Conservation (phyloP, 495 filamentous ascomycete genomes). For the Lineolata rhizophorae region DNA sequence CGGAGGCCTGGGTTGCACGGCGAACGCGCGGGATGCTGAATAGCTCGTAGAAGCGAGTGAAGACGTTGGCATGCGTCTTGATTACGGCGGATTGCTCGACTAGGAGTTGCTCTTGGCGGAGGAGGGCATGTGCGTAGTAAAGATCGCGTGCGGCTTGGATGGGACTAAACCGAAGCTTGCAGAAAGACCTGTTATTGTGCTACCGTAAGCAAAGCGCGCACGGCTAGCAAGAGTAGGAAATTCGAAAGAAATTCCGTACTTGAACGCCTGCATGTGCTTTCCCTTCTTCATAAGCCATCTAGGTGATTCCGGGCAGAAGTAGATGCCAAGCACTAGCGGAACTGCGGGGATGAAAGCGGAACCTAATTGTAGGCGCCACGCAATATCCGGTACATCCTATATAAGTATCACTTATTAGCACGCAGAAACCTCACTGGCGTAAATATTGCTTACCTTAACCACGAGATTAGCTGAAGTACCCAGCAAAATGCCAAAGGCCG, state of each 20-base stretch:
- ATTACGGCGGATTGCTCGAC: constrained; percentile 10
- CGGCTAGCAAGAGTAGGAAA: constrained; percentile 7
- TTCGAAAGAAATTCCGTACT: constrained; percentile 1
- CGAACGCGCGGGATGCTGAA: constrained; percentile 49
- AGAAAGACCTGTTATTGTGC: constrained; percentile 24
- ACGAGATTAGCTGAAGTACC: constrained; percentile 14
- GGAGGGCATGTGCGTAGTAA: constrained; percentile 38
- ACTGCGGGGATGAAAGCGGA: constrained; percentile 22
- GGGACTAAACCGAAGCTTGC: constrained; percentile 21
- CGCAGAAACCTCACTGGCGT: constrained; percentile 10
- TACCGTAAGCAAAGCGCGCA: neutral
- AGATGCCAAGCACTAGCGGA: constrained; percentile 11
- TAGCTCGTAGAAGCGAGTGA: constrained; percentile 11
- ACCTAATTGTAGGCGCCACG: constrained; percentile 23
- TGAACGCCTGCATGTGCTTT: constrained; percentile 4
- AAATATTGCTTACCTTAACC: constrained; percentile 8
- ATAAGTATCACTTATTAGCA: constrained; percentile 23
- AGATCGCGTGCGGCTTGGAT: constrained; percentile 30
- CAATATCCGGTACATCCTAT: constrained; percentile 10
- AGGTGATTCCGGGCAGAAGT: constrained; percentile 15
- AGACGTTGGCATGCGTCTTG: constrained; percentile 25
- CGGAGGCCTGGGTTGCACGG: constrained; percentile 41
- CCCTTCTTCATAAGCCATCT: constrained; percentile 10
- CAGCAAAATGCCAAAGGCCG: constrained; percentile 13
- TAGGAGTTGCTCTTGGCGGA: constrained; percentile 30